A percentile compares a stretch with the other conserved stretches of the same genome.
phyloP scores from a whole-genome alignment of 495 filamentous ascomycete species.

The Penicillium roqueforti region DNA sequence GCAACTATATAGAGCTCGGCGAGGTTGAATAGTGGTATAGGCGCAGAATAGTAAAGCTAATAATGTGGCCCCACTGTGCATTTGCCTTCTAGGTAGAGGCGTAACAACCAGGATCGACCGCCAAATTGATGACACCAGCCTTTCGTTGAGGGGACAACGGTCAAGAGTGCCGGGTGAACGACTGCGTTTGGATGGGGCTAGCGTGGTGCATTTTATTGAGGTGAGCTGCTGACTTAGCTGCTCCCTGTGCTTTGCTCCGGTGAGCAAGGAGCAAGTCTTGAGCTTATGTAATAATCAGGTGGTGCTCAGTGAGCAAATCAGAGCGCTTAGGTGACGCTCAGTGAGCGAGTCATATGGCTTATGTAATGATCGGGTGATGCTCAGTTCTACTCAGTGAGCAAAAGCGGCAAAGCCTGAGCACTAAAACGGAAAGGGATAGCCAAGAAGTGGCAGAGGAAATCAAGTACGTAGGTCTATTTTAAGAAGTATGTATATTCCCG shows the following conservation, averaged over 20 bases:
- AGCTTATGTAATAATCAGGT: too few relatives aligned
- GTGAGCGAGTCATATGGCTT: conserved; percentile 1
- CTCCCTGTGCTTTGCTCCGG: background rate
- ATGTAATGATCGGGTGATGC: too few relatives aligned
- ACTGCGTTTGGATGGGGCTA: conserved; percentile 1
- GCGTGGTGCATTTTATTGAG: conserved; percentile 12
- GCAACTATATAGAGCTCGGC: too few relatives aligned
- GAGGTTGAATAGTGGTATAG: too few relatives aligned
- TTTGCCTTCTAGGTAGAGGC: background rate
- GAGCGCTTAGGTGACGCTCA: background rate
- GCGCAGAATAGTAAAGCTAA: too few relatives aligned
- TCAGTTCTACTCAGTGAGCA: too few relatives aligned
- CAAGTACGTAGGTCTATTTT: conserved; percentile 4
- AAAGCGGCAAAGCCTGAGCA: conserved; percentile 11
- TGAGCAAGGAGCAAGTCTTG: too few relatives aligned
- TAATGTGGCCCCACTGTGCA: background rate
- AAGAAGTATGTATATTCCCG: background rate
- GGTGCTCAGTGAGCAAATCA: conserved; percentile 3
- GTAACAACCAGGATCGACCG: background rate
- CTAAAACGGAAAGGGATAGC: conserved; percentile 12
- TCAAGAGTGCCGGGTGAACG: conserved; percentile 3
- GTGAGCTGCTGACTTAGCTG: conserved; percentile 5
- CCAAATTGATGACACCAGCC: conserved; percentile 1
- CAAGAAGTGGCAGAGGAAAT: conserved; percentile 15
- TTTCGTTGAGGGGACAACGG: conserved; percentile 6